A percentile compares a stretch with the other conserved stretches of the same genome.
phyloP scores from a whole-genome alignment of 2,329 filamentous ascomycete genomes.

The Incumbomyces lentus region DNA sequence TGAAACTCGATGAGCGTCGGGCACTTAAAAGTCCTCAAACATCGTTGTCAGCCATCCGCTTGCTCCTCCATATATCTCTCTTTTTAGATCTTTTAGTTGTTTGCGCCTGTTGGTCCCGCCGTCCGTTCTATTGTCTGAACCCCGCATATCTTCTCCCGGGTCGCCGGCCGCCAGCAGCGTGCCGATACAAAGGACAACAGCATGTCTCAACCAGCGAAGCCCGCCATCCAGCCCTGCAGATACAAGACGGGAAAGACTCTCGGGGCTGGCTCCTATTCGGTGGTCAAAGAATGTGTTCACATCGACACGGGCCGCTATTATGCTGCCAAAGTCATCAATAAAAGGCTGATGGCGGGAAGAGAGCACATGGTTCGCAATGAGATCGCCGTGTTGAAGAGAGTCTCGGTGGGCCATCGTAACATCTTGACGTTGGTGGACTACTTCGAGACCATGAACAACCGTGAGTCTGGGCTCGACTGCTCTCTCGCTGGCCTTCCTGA shows the following conservation, averaged over 20 bases:
- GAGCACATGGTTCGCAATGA: constrained; percentile 99
- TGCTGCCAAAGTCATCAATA: constrained; percentile 98
- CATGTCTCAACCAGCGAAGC: constrained; percentile 21
- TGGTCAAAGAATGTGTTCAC: constrained; percentile 97
- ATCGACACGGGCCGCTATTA: constrained; percentile 97
- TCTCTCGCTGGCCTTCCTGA: constrained; percentile 12
- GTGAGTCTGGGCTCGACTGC: constrained; percentile 32
- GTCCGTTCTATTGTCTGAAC: no score
- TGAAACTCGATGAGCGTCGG: neutral
- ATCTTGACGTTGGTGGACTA: constrained; percentile 97
- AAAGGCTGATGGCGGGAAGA: constrained; percentile 89
- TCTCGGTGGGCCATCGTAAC: constrained; percentile 99
- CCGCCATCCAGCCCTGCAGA: constrained; percentile 82
- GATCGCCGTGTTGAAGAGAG: constrained; percentile 90
- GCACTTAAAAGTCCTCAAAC: neutral
- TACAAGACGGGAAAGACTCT: constrained; percentile 97
- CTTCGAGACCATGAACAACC: constrained; percentile 99
- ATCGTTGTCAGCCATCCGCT: neutral
- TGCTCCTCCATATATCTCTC: no score
- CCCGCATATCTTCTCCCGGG: no score
- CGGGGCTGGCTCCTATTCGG: constrained; percentile 91
- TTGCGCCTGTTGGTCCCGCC: no score
- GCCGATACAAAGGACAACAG: neutral
- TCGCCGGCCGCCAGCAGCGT: neutral
- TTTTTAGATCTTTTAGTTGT: no score